A percentile compares a stretch with the other conserved stretches of the same genome.
phyloP scores from a whole-genome alignment of 352 stramenopile genomes.

The Phytophthora litchii region DNA sequence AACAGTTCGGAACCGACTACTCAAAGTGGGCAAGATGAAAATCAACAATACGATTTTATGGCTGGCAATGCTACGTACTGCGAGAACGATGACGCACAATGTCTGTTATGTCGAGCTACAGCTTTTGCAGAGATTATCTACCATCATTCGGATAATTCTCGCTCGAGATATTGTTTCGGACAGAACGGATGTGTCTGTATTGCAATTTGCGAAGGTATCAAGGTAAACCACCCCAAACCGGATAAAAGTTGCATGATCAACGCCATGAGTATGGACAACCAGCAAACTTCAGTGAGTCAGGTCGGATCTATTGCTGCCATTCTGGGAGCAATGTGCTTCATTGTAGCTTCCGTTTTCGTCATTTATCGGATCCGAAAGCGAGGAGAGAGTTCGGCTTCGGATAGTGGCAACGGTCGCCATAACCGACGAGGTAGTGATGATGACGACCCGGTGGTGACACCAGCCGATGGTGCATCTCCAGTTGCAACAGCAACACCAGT shows the following conservation, averaged over 20 bases:
- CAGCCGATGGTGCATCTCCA: constrained; percentile 34
- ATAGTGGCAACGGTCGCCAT: constrained; percentile 7
- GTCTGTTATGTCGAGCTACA: constrained; percentile 36
- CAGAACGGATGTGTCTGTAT: constrained; percentile 50
- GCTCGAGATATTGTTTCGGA: constrained; percentile 43
- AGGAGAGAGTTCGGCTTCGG: constrained; percentile 32
- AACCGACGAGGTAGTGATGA: constrained; percentile 33
- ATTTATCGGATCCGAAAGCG: constrained; percentile 54
- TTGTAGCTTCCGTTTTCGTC: constrained; percentile 51
- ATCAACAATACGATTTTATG: constrained; percentile 39
- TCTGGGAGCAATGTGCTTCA: constrained; percentile 51
- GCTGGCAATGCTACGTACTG: constrained; percentile 43
- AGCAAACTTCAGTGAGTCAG: constrained; percentile 15
- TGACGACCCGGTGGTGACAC: constrained; percentile 32
- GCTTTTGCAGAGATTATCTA: constrained; percentile 50
- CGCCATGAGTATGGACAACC: constrained; percentile 38
- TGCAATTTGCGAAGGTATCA: constrained; percentile 43
- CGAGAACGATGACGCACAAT: constrained; percentile 42
- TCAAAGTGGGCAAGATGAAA: constrained; percentile 6
- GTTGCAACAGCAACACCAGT: constrained; percentile 38
- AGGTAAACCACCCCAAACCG: constrained; percentile 18
- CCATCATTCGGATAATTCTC: constrained; percentile 38
- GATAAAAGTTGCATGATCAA: constrained; percentile 43
- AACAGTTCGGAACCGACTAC: constrained; percentile 19
- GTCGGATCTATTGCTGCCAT: constrained; percentile 43